Conservation (phyloP, 192 early-diverging fungal species). For the Paraglomus brasilianum region DNA sequence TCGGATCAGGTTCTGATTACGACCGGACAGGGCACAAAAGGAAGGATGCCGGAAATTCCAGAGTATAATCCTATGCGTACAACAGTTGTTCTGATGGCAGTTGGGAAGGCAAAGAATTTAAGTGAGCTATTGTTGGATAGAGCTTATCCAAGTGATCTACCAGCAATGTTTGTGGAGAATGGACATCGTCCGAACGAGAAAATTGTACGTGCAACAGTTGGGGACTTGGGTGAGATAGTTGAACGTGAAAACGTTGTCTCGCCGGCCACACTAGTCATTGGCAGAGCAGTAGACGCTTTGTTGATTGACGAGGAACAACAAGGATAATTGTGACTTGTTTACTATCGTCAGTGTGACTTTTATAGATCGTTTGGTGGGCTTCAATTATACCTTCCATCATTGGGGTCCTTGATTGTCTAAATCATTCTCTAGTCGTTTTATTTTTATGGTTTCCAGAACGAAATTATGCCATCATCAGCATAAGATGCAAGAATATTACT, state of each 20-base stretch:
- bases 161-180: constrained; percentile 82
- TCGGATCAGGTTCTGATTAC: constrained; percentile 84
- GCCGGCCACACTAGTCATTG: constrained; percentile 81
- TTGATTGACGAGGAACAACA: neutral
- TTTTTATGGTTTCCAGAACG: constrained; percentile 57
- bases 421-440: no score
- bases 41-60: constrained; percentile 76
- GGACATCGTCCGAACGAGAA: constrained; percentile 75
- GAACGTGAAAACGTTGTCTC: constrained; percentile 61
- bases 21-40: constrained; percentile 76
- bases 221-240: constrained; percentile 61
- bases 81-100: constrained; percentile 82
- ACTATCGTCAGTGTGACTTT: no score
- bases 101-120: constrained; percentile 67
- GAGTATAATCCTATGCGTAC: constrained; percentile 65
- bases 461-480: constrained; percentile 64
- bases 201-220: constrained; percentile 64
- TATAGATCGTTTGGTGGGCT: no score
- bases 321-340: no score
- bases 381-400: no score
- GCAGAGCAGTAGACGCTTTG: constrained; percentile 56
- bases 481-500: constrained; percentile 75
- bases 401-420: no score
- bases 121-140: constrained; percentile 53
- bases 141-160: constrained; percentile 62